Evolutionary conservation across 768 basidiomycete species (phyloP).

Genomic region (Cystofilobasidium capitatum): DNA sequence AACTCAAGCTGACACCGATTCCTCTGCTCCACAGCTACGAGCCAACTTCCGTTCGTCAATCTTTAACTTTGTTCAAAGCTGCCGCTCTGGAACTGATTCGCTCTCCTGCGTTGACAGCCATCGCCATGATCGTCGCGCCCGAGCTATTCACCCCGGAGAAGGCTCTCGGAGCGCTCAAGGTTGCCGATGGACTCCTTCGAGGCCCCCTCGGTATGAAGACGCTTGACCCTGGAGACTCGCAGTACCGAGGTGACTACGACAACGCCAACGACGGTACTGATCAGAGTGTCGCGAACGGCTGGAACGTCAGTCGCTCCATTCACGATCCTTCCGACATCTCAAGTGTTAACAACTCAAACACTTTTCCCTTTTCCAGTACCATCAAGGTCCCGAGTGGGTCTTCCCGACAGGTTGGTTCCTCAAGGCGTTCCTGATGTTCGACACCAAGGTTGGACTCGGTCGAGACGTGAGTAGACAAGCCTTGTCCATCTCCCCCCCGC

Average conservation of each 20-base stretch:
- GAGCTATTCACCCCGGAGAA: constrained; percentile 77
- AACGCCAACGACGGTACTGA: constrained; percentile 89
- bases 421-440: constrained; percentile 83
- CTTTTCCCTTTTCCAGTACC: constrained; percentile 32
- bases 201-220: constrained; percentile 95
- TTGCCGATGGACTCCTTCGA: constrained; percentile 73
- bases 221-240: constrained; percentile 71
- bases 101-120: constrained; percentile 40
- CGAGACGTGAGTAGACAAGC: constrained; percentile 49
- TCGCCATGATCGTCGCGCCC: constrained; percentile 94
- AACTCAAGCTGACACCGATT: no score
- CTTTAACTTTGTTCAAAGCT: background rate
- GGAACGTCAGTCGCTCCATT: constrained; percentile 67
- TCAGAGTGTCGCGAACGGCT: constrained; percentile 72
- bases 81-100: background rate
- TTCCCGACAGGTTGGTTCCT: constrained; percentile 95
- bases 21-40: constrained; percentile 46
- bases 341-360: background rate
- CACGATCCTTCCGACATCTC: background rate
- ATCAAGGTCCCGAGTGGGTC: constrained; percentile 83
- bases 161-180: constrained; percentile 64
- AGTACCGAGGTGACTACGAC: constrained; percentile 86
- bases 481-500: background rate
- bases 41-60: constrained; percentile 57
- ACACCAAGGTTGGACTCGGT: constrained; percentile 57